Base-by-base conservation (phyloP, 495 filamentous ascomycete species). In the Hypoxylon fragiforme region DNA sequence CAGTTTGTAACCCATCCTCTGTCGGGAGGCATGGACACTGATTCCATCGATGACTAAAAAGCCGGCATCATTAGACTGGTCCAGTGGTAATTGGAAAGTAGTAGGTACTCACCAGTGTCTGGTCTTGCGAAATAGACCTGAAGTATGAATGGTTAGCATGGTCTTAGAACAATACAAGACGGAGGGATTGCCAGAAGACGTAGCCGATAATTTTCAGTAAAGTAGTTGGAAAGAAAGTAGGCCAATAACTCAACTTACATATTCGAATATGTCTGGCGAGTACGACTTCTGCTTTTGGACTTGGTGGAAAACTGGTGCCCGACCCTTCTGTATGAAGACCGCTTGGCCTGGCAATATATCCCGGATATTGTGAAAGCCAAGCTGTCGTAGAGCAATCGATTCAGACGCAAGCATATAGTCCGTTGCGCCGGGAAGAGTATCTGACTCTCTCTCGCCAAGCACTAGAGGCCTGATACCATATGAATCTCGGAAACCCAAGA, bases 371-470 rank as follows among this genome's bases (percentile, higher is more conserved):
- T 69, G 74, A 77, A 95, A 97, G 14, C 90, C 92, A 24, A 95
- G 83, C 63, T 96, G 91, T 45, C 85, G 81, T 34, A 98, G 75
- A 40, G 94, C 94, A 51, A 97, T 88, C 24, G 89, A 94, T 72
- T 98, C 94, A n/a, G 91, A 96, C 0, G 94, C 89, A 77, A 98
- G 85, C 89, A 97, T 95, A 74, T 97, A 98, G 72, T 97, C 94
- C 44, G 66, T 89, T 15, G 87, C 87, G 0, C 82, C 79, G 44
- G 79, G 75, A n/a, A 85, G 65, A 7, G 73, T 81, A 14, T 68
- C 62, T 0, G 87, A 88, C 2, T 81, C 80, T 32, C 88, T 81
- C 58, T 83, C 86, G 36, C 94, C 94, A 3, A 97, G 76, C 32
- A 91, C 81, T 43, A 98, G 78, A 0, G 94, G 94, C 22, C 94